Conservation (phyloP, 2,329 filamentous ascomycete genomes). For the Colletotrichum gloeosporioides region DNA sequence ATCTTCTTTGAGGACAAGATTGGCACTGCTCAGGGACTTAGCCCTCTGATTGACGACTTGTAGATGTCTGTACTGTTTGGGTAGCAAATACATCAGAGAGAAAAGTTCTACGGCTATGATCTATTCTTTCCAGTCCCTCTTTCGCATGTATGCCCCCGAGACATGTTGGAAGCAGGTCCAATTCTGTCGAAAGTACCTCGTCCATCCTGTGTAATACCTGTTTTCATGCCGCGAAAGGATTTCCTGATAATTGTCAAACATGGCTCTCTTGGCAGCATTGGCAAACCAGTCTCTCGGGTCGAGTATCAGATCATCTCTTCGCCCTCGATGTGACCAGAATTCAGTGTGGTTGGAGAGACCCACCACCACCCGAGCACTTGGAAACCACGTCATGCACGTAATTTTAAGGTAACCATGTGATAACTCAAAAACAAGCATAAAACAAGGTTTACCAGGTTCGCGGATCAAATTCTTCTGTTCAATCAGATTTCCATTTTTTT, state of each 20-base stretch:
- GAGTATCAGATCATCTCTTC: background rate
- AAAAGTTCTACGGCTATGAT: background rate
- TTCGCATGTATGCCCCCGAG: background rate
- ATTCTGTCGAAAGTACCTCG: background rate
- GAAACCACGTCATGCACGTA: background rate
- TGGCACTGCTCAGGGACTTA: conserved; percentile 45
- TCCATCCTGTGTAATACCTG: background rate
- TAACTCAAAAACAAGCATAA: background rate
- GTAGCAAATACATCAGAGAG: background rate
- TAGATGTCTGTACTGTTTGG: background rate
- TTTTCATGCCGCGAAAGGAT: background rate
- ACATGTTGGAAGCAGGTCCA: background rate
- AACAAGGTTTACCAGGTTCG: background rate
- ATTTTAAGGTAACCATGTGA: background rate
- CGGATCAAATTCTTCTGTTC: background rate
- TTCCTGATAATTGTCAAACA: background rate
- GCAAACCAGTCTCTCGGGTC: background rate
- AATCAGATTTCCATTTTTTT: background rate
- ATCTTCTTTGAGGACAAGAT: conserved; percentile 47
- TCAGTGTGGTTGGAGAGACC: background rate
- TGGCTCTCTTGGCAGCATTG: background rate
- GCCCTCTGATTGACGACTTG: conserved; percentile 36
- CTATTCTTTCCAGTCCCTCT: background rate
- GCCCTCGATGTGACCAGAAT: background rate
- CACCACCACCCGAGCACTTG: background rate